Conservation (phyloP, 1,284 basidiomycete genomes). For the Golubevia pallescens region DNA sequence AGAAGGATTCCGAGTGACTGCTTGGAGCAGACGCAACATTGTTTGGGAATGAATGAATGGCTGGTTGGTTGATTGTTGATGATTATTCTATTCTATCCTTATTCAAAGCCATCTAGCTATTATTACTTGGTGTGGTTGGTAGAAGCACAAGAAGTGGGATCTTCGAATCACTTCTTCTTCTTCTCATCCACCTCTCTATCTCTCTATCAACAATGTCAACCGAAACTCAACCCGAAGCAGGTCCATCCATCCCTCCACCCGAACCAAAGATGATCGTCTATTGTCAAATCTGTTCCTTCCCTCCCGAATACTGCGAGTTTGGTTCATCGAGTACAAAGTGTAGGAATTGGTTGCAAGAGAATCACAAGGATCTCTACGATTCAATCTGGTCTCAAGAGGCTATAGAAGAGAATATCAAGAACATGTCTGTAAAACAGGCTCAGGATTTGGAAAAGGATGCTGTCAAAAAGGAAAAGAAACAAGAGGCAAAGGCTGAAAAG, state of each 20-base stretch:
- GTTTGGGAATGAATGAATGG: too few species aligned
- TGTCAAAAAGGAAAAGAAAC: conserved; percentile 58
- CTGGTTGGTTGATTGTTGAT: too few species aligned
- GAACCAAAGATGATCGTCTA: conserved; percentile 23
- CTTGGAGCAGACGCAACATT: too few species aligned
- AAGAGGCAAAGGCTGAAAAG: conserved; percentile 57
- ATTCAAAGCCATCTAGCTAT: too few species aligned
- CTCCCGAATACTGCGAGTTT: conserved; percentile 62
- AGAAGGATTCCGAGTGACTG: too few species aligned
- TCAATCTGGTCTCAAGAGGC: conserved; percentile 54
- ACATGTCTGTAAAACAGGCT: conserved; percentile 52
- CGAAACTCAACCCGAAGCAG: too few species aligned
- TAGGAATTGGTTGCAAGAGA: conserved; percentile 40
- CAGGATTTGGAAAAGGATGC: conserved; percentile 56
- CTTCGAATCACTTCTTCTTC: too few species aligned
- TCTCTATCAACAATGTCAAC: too few species aligned
- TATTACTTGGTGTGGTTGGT: too few species aligned
- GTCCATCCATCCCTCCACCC: not conserved
- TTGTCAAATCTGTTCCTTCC: conserved; percentile 57
- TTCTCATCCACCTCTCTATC: too few species aligned
- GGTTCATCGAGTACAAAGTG: conserved; percentile 50
- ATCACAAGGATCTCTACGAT: conserved; percentile 36
- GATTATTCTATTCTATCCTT: too few species aligned
- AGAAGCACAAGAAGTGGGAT: too few species aligned
- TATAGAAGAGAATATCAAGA: conserved; percentile 42